Conservation (phyloP, 2,329 filamentous ascomycete genomes). For the Sporothrix globosa region DNA sequence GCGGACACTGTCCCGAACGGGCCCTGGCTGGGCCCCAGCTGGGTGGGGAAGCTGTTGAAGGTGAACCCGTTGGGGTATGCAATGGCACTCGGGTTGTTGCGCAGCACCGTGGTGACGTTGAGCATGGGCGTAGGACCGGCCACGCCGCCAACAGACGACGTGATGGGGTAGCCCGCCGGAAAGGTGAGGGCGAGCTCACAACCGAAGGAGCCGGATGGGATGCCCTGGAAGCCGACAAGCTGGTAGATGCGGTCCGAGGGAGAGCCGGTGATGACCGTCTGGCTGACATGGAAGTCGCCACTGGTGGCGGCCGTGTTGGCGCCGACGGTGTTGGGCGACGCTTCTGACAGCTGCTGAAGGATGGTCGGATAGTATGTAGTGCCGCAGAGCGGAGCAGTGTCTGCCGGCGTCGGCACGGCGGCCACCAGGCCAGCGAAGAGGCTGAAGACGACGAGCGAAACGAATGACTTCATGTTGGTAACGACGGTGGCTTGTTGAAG, state of each 20-base stretch:
- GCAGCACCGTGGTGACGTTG: constrained; percentile 31
- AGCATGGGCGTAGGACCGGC: constrained; percentile 21
- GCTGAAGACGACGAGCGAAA: constrained; percentile 16
- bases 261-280: constrained; percentile 17
- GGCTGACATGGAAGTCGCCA: constrained; percentile 30
- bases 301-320: constrained; percentile 27
- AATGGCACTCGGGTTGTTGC: constrained; percentile 25
- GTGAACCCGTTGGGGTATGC: constrained; percentile 28
- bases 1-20: constrained; percentile 29
- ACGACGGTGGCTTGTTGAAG: background rate
- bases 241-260: constrained; percentile 30
- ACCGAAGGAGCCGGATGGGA: constrained; percentile 30
- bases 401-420: constrained; percentile 30
- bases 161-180: constrained; percentile 25
- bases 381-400: constrained; percentile 30
- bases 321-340: constrained; percentile 24
- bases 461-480: constrained; percentile 28
- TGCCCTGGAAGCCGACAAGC: constrained; percentile 33
- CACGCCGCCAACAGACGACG: background rate
- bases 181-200: constrained; percentile 31
- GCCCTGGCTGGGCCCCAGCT: constrained; percentile 27
- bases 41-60: constrained; percentile 16
- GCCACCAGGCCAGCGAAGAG: constrained; percentile 22
- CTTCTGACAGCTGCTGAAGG: constrained; percentile 32
- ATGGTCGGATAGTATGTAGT: constrained; percentile 34